Evolutionary conservation across 2,329 filamentous ascomycete genomes (phyloP).

Genomic region (Verruconis gallopava): DNA sequence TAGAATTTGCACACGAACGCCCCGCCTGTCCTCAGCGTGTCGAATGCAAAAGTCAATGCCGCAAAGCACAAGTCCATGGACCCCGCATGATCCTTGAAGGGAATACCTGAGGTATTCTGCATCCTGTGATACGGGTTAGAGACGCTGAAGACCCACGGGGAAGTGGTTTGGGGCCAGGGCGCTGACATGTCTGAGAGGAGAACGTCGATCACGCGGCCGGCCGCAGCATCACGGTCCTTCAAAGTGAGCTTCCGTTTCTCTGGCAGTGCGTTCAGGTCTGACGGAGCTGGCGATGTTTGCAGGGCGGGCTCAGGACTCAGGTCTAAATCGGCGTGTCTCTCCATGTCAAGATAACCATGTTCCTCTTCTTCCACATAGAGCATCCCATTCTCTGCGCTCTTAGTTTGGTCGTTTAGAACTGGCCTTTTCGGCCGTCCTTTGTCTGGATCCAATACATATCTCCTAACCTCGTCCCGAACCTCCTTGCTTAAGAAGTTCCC

Average conservation of each 20-base stretch:
- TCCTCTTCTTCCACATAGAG: conserved; percentile 19
- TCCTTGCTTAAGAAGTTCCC: conserved; percentile 72
- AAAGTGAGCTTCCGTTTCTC: conserved; percentile 18
- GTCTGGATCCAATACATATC: conserved; percentile 56
- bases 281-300: conserved; percentile 1
- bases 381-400: conserved; percentile 14
- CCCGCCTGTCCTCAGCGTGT: conserved; percentile 69
- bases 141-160: conserved; percentile 75
- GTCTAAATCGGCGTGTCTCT: conserved; percentile 34
- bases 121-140: conserved; percentile 91
- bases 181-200: conserved; percentile 98
- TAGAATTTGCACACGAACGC: conserved; percentile 98
- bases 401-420: conserved; percentile 16
- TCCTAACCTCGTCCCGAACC: conserved; percentile 64
- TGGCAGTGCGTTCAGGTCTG: no score
- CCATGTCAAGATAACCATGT: conserved; percentile 47
- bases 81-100: conserved; percentile 75
- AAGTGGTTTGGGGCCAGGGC: conserved; percentile 75
- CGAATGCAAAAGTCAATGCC: conserved; percentile 71
- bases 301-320: background rate
- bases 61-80: conserved; percentile 94
- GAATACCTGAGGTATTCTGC: conserved; percentile 94
- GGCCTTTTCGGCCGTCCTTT: conserved; percentile 38
- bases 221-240: conserved; percentile 24
- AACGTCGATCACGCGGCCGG: conserved; percentile 63